A percentile compares a stretch with the other conserved stretches of the same genome.
These are phyloP conservation scores for Phytophthora idaei DNA, from an alignment of 352 stramenopile species.

Conservation along the genomic window DNA sequence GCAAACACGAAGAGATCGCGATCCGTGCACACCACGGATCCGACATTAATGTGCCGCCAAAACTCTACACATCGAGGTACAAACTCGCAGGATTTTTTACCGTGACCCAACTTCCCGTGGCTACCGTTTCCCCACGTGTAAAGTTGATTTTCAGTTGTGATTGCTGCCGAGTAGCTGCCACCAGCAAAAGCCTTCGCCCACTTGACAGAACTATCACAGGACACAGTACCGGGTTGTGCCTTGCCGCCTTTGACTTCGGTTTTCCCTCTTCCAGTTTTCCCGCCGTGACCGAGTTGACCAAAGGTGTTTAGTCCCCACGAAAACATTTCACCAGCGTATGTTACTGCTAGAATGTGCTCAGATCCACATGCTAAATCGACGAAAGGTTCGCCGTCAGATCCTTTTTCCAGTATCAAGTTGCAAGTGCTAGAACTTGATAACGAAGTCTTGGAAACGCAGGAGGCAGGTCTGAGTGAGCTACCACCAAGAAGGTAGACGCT, in stretches of 20 bases:
- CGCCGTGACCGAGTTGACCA: conserved; percentile 76
- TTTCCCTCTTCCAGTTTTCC: conserved; percentile 22
- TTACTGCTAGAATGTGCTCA: conserved; percentile 72
- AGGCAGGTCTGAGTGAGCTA: conserved; percentile 45
- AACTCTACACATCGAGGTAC: conserved; percentile 43
- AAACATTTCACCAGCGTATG: conserved; percentile 54
- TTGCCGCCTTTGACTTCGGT: conserved; percentile 30
- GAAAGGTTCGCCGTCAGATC: conserved; percentile 46
- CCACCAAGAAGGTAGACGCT: conserved; percentile 84
- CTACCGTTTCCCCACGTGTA: conserved; percentile 64
- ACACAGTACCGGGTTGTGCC: conserved; percentile 23
- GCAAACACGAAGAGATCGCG: conserved; percentile 67
- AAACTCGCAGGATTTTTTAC: conserved; percentile 29
- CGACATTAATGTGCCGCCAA: conserved; percentile 44
- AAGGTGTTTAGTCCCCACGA: conserved; percentile 85
- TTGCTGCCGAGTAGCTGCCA: conserved; percentile 62
- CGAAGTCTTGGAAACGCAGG: conserved; percentile 10
- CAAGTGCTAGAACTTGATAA: conserved; percentile 18
- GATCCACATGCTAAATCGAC: conserved; percentile 66
- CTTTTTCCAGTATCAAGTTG: conserved; percentile 37
- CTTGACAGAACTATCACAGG: conserved; percentile 16
- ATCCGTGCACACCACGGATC: conserved; percentile 54
- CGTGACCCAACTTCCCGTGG: conserved; percentile 61
- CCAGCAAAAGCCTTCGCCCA: conserved; percentile 68
- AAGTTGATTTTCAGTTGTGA: conserved; percentile 42